Evolutionary conservation across 306 rosid species (phyloP).

Genomic region (Citrullus mucosospermus): DNA sequence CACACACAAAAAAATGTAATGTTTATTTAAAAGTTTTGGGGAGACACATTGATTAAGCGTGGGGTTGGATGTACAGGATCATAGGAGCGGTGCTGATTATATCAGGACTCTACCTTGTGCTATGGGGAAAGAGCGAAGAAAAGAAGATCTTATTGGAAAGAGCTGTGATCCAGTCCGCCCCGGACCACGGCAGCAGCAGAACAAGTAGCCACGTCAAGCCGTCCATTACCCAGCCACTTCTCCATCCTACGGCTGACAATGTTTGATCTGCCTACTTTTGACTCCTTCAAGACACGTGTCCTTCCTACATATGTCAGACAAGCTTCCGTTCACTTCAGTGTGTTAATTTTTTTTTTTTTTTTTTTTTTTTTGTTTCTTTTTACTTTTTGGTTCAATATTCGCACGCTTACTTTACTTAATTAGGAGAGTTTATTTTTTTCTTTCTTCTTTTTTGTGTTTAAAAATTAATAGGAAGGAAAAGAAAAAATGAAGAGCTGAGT

Average conservation of each 20-base stretch:
- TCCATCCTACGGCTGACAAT: slow-evolving; percentile 69
- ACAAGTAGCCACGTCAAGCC: slow-evolving; percentile 11
- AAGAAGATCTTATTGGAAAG: slow-evolving; percentile 39
- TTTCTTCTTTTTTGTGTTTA: background rate
- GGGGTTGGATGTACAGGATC: slow-evolving; percentile 40
- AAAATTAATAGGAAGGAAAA: background rate
- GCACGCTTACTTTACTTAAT: background rate
- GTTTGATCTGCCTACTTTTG: slow-evolving; percentile 43
- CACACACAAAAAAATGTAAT: no score
- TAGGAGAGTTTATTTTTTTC: background rate
- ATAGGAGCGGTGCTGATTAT: slow-evolving; percentile 84
- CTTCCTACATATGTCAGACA: background rate
- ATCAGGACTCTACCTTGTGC: slow-evolving; percentile 62
- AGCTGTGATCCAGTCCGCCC: slow-evolving; percentile 27
- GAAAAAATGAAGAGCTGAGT: background rate
- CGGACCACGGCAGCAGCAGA: slow-evolving; percentile 46
- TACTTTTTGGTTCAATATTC: slow-evolving; percentile 2
- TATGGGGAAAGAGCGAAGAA: slow-evolving; percentile 92
- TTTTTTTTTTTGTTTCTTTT: background rate
- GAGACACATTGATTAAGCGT: slow-evolving; percentile 5
- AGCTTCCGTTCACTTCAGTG: background rate
- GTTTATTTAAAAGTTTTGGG: background rate
- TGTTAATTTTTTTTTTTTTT: background rate
- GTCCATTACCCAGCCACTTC: slow-evolving; percentile 71
- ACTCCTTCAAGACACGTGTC: slow-evolving; percentile 10